Percentiles rank a stretch among this genome's conserved stretches.
Evolutionary conservation across 23 red algal genomes (phyloP).

Genomic region (Gracilaria gracilis): DNA sequence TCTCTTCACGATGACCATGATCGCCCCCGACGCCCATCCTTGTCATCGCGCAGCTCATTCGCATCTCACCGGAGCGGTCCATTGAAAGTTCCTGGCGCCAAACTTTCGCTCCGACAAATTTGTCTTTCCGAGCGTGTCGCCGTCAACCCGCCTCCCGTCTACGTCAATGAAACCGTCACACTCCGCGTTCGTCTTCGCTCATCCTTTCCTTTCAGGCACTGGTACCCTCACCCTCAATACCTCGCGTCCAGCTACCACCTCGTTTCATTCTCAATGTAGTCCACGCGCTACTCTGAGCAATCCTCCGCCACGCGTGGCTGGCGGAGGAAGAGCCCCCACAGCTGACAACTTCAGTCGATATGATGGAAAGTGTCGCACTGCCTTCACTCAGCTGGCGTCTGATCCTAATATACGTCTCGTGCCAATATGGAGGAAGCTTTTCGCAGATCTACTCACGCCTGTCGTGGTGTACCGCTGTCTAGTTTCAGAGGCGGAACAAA

Average conservation of each 20-base stretch:
- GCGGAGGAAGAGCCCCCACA: conserved; percentile 37
- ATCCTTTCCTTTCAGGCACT: not conserved
- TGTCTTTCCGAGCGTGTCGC: not conserved
- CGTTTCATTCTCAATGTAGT: not conserved
- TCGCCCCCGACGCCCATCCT: too few relatives aligned
- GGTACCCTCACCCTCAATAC: not conserved
- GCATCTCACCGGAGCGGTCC: not conserved
- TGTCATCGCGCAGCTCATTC: too few relatives aligned
- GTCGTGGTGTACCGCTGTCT: conserved; percentile 88
- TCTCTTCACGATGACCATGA: too few relatives aligned
- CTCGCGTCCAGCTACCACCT: not conserved
- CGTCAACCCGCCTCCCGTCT: not conserved
- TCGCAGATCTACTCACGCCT: conserved; percentile 92
- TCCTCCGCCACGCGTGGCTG: conserved; percentile 19
- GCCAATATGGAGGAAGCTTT: conserved; percentile 84
- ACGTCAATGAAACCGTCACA: not conserved
- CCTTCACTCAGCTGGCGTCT: conserved; percentile 60
- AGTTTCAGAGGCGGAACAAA: conserved; percentile 64
- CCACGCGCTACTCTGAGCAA: conserved; percentile 26
- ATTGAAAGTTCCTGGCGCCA: not conserved
- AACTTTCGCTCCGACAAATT: not conserved
- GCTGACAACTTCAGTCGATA: conserved; percentile 30
- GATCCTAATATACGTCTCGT: conserved; percentile 81
- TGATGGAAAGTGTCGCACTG: conserved; percentile 7
- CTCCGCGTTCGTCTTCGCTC: not conserved